Evolutionary conservation across 495 filamentous ascomycete species (phyloP), one percentile per base, ranked within the genome.

Genomic region (Aspergillus wentii): DNA sequence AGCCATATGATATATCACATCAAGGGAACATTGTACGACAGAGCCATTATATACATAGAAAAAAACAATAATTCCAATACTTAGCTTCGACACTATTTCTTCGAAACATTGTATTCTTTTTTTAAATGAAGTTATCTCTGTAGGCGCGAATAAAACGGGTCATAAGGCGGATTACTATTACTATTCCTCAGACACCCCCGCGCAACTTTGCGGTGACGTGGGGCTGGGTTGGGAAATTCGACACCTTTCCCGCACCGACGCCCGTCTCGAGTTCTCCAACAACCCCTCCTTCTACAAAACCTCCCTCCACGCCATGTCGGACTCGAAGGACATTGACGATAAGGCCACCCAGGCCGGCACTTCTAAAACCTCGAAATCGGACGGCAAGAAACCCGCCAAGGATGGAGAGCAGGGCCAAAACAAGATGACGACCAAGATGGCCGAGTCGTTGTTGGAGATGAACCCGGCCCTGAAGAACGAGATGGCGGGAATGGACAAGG

Each of bases 401-500:
- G n/a, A n/a, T n/a, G n/a, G n/a, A n/a, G n/a, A n/a, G n/a, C n/a
- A n/a, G n/a, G n/a, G n/a, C n/a, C n/a, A n/a, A 43, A n/a, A 59
- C 38, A 70, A 62, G 41, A 41, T 76, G 17, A 60, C 66, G 20
- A 39, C 57, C 17, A 62, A 66, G 21, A 57, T 68, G 51, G 62
- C 66, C 23, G 63, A 74, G 35, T 33, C 62, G 27, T 44, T 74
- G 26, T 44, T 76, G 33, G 60, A 68, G 26, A 62, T 62, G 56
- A 76, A 76, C 48, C 71, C 72, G 13, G 64, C 72, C 2, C 53
- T 76, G 46, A 67, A 68, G 55, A 52, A 49, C 19, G 71, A 75
- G 41, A 48, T 76, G 22, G 67, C 57, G 8, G 49, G 41, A 10
- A 51, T 74, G 62, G 56, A 67, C 27, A 60, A 65, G 39, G 58